Evolutionary conservation across 2,329 filamentous ascomycete genomes (phyloP), one percentile per base, ranked within the genome.

Genomic region (Pseudocercospora fijiensis): DNA sequence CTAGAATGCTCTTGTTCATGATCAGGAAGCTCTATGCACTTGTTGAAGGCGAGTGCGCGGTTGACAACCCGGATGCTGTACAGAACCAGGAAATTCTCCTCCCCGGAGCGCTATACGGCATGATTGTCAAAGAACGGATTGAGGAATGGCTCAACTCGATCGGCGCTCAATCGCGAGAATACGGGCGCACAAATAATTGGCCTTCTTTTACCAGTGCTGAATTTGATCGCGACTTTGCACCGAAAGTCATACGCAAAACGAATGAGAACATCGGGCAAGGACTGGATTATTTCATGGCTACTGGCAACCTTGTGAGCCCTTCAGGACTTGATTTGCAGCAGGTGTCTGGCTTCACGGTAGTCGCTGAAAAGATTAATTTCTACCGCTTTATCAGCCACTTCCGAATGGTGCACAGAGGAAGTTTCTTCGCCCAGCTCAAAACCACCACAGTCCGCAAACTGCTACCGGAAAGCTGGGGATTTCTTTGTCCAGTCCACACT

Each of bases 331-430:
- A 99, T 83, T 78, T 97, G 73, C 95, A 98, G 75, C 95, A 99
- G 78, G 89, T 90, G 0, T 95, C 94, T 11, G 95, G 95, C 67
- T 99, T 96, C 78, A 96, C 92, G 0, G 92, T 99, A 57, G 93
- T 98, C 58, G 95, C 95, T 2, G 95, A 99, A 77, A 98, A 98
- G 84, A 94, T 99, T 76, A 99, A 99, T 81, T 99, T 98, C 77
- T 87, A 96, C 74, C 91, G 95, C 73, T 99, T 98, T 81, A 96
- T 99, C 80, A 95, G 91, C 78, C 95, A 99, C 78, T 99, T 99
- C 85, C 90, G 95, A 70, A 97, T 97, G 92, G 92, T 99, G 63
- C 95, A 99, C 81, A 88, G 95, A 87, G 95, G 95, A 83, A 95
- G 92, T 76, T 99, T 99, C 85, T 99, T 99, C 77, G 95, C 95